phyloP scores from a whole-genome alignment of 2,329 filamentous ascomycete species.

The Trichoderma sp. region DNA sequence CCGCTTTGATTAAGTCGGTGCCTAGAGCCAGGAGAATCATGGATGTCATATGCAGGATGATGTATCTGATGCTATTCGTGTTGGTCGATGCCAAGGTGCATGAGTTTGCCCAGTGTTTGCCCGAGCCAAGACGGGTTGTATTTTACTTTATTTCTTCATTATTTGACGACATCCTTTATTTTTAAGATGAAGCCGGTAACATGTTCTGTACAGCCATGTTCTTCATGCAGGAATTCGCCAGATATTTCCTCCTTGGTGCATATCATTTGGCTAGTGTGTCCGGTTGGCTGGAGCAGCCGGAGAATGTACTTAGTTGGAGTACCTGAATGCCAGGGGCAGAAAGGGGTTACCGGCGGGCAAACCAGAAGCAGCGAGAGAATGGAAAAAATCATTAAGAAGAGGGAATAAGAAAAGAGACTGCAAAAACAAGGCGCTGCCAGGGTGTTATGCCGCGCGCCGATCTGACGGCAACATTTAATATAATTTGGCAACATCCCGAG shows the following conservation, averaged over 20 bases:
- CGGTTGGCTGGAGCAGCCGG: background rate
- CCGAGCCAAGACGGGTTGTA: background rate
- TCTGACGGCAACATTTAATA: slow-evolving; percentile 8
- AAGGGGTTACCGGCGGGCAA: background rate
- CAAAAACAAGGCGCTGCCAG: background rate
- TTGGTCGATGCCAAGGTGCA: background rate
- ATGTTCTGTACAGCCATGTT: background rate
- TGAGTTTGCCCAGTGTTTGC: background rate
- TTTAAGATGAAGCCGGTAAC: background rate
- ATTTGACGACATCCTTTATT: background rate
- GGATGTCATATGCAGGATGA: background rate
- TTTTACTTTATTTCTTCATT: background rate
- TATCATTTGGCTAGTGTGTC: background rate
- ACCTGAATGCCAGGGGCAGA: background rate
- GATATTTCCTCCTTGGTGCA: background rate
- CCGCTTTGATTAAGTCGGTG: background rate
- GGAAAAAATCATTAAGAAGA: background rate
- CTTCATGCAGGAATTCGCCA: background rate
- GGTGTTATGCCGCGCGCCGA: background rate
- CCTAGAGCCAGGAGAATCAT: background rate
- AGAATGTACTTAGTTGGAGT: background rate
- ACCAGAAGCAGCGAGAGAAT: background rate
- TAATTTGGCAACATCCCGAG: slow-evolving; percentile 6
- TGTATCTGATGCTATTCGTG: background rate
- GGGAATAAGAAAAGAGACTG: background rate